These are phyloP conservation scores for Bacidia rubella DNA, from an alignment of 495 filamentous ascomycete genomes.

Conservation along the genomic window DNA sequence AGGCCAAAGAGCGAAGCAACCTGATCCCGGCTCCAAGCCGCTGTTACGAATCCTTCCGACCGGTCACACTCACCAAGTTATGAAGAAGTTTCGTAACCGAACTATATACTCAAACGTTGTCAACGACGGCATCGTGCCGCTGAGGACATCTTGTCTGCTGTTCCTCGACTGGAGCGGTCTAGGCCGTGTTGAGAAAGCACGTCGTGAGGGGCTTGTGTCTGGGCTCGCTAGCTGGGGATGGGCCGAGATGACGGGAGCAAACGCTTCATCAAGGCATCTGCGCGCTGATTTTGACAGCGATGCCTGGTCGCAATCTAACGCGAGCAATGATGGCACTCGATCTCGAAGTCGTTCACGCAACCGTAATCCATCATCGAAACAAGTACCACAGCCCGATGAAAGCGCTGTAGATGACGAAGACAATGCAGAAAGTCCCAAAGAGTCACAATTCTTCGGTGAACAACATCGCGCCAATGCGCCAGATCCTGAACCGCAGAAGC, in stretches of 20 bases:
- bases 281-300: slow-evolving; percentile 22
- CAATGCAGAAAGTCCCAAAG: slow-evolving; percentile 10
- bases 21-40: slow-evolving; percentile 72
- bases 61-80: slow-evolving; percentile 76
- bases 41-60: slow-evolving; percentile 82
- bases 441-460: background rate
- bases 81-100: slow-evolving; percentile 77
- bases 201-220: slow-evolving; percentile 78
- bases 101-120: slow-evolving; percentile 97
- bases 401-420: slow-evolving; percentile 40
- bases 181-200: slow-evolving; percentile 83
- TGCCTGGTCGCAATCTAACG: slow-evolving; percentile 15
- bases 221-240: slow-evolving; percentile 89
- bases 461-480: slow-evolving; percentile 11
- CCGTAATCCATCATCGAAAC: slow-evolving; percentile 1
- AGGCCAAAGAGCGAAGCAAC: slow-evolving; percentile 46
- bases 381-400: slow-evolving; percentile 47
- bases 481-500: slow-evolving; percentile 14
- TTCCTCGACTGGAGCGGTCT: slow-evolving; percentile 95
- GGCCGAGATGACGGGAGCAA: slow-evolving; percentile 83
- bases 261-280: slow-evolving; percentile 36
- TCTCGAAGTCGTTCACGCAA: slow-evolving; percentile 9
- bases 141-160: slow-evolving; percentile 88
- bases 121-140: slow-evolving; percentile 92
- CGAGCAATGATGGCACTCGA: slow-evolving; percentile 21